Conservation (phyloP, 441 rosid genomes). For the Croton setiger region DNA sequence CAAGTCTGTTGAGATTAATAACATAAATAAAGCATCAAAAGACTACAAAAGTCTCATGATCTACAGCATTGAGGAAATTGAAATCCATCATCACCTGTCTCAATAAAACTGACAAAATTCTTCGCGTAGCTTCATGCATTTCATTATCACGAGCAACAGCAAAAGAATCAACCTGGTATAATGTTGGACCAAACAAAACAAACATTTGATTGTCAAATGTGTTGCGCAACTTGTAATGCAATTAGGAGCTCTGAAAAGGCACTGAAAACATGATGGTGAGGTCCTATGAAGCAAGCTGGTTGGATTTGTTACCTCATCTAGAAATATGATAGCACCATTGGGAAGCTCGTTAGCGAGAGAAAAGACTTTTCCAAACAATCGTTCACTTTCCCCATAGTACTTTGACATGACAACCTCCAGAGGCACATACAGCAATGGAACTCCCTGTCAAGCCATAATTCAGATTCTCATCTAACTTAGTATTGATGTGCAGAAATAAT, state of each 20-base stretch:
- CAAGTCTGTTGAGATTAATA: not conserved
- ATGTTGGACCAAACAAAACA: not conserved
- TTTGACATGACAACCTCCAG: conserved; percentile 88
- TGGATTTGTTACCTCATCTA: conserved; percentile 71
- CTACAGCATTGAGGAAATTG: not conserved
- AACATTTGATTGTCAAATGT: conserved; percentile 1
- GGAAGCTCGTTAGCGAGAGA: conserved; percentile 84
- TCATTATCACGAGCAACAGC: conserved; percentile 80
- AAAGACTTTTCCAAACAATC: conserved; percentile 78
- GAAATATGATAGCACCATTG: conserved; percentile 76
- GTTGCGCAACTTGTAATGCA: not conserved
- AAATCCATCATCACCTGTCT: conserved; percentile 59
- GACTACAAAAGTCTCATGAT: not conserved
- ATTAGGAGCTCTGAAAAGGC: conserved; percentile 1
- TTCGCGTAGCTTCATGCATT: conserved; percentile 97
- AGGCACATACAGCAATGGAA: conserved; percentile 85
- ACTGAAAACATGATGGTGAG: not conserved
- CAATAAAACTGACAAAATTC: conserved; percentile 81
- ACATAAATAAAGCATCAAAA: not conserved
- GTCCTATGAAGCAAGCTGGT: not conserved
- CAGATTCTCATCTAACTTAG: conserved; percentile 8
- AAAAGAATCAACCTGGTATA: conserved; percentile 80
- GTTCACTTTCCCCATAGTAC: conserved; percentile 92
- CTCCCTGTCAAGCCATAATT: conserved; percentile 49
- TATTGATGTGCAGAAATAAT: conserved; percentile 2